Percentiles rank a stretch among this genome's conserved stretches.
These are phyloP conservation scores for Penicillium taxi DNA, from an alignment of 495 filamentous ascomycete genomes.

Conservation along the genomic window DNA sequence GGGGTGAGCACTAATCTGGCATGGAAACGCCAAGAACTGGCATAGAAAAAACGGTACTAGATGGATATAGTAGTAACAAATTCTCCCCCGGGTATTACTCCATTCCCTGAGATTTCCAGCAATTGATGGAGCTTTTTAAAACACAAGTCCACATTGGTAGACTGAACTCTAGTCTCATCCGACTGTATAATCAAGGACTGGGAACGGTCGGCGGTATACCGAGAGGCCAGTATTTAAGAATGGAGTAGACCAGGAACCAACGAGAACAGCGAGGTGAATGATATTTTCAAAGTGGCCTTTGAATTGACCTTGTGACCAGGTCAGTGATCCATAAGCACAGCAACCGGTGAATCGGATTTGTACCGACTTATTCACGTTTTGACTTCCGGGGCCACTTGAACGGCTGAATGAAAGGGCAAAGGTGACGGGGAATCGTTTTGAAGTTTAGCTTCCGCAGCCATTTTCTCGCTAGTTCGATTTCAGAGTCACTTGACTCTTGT, in stretches of 20 bases:
- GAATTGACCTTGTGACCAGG: conserved; percentile 64
- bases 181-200: conserved; percentile 61
- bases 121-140: conserved; percentile 54
- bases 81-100: conserved; percentile 55
- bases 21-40: too few relatives aligned
- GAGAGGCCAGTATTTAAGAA: conserved; percentile 51
- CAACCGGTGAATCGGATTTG: conserved; percentile 11
- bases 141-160: conserved; percentile 56
- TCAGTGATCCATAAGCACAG: not conserved
- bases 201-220: conserved; percentile 58
- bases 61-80: too few relatives aligned
- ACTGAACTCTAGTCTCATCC: conserved; percentile 57
- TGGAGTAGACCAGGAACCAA: conserved; percentile 65
- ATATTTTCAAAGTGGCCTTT: conserved; percentile 73
- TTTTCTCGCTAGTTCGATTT: conserved; percentile 60
- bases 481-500: conserved; percentile 37
- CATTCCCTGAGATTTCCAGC: conserved; percentile 45
- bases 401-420: conserved; percentile 65
- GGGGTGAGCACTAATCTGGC: too few relatives aligned
- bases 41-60: too few relatives aligned
- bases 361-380: conserved; percentile 93
- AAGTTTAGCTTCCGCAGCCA: conserved; percentile 65
- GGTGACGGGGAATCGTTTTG: conserved; percentile 54
- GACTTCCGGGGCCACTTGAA: conserved; percentile 88
- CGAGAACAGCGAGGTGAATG: conserved; percentile 48